A percentile compares a stretch with the other conserved stretches of the same genome.
phyloP scores from a whole-genome alignment of 2,329 filamentous ascomycete species.

The Amphichorda felina region DNA sequence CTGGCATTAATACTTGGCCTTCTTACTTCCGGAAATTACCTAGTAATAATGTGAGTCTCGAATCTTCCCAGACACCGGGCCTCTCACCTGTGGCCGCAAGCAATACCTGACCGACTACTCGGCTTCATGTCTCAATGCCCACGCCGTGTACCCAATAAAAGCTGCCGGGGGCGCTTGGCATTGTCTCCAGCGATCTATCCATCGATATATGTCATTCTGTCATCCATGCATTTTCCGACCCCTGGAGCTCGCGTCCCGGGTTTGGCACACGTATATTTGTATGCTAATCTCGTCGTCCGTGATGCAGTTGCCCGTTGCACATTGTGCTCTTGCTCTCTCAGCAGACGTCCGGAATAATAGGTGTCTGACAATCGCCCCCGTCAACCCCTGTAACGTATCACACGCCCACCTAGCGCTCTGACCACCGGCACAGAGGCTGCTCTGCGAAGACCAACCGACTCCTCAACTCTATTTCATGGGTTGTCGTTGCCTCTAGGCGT shows the following conservation, averaged over 20 bases:
- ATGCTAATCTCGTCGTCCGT: neutral
- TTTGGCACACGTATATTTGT: neutral
- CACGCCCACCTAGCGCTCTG: no score
- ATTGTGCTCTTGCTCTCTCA: neutral
- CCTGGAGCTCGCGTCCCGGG: no score
- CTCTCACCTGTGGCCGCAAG: neutral
- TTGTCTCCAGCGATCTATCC: neutral
- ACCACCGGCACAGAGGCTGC: no score
- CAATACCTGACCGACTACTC: neutral
- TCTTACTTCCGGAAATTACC: constrained; percentile 1
- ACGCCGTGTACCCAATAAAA: neutral
- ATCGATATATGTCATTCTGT: no score
- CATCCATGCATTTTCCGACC: no score
- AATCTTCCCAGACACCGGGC: neutral
- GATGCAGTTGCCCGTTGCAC: constrained; percentile 2
- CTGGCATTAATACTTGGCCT: no score
- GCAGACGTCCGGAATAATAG: neutral
- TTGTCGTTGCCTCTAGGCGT: no score
- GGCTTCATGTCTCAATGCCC: neutral
- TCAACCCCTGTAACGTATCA: no score
- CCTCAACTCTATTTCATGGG: neutral
- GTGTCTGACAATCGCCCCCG: no score
- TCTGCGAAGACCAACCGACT: no score
- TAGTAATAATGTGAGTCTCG: constrained; percentile 3
- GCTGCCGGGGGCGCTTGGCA: no score